Conservation (phyloP, 768 basidiomycete species). For the Boletus sensibilis region DNA sequence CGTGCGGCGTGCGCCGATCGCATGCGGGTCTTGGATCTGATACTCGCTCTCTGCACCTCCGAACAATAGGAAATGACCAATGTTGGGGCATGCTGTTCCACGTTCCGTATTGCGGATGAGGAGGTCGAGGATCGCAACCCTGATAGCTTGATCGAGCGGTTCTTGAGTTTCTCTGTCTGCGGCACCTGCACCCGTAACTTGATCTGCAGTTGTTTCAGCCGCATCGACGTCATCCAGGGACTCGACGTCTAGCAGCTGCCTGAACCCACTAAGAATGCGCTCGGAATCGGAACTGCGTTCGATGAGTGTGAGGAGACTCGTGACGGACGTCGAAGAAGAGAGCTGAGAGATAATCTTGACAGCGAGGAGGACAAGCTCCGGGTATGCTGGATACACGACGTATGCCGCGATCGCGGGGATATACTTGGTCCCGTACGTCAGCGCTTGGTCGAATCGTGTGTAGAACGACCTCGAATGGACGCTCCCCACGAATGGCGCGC, state of each 20-base stretch:
- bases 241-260: slow-evolving; percentile 60
- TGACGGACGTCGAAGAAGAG: slow-evolving; percentile 63
- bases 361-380: slow-evolving; percentile 72
- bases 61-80: slow-evolving; percentile 87
- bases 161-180: slow-evolving; percentile 48
- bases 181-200: slow-evolving; percentile 73
- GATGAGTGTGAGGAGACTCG: slow-evolving; percentile 74
- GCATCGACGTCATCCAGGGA: slow-evolving; percentile 57
- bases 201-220: slow-evolving; percentile 60
- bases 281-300: slow-evolving; percentile 81
- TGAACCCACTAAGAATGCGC: slow-evolving; percentile 81
- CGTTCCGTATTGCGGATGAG: slow-evolving; percentile 74
- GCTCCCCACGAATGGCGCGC: slow-evolving; percentile 50
- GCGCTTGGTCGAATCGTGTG: slow-evolving; percentile 69
- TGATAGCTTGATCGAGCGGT: slow-evolving; percentile 62
- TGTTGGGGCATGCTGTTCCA: slow-evolving; percentile 67
- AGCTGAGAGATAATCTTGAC: slow-evolving; percentile 74
- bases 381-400: slow-evolving; percentile 62
- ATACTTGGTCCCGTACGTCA: slow-evolving; percentile 66
- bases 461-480: slow-evolving; percentile 67
- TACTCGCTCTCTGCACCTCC: slow-evolving; percentile 58
- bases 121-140: slow-evolving; percentile 76
- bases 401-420: slow-evolving; percentile 84
- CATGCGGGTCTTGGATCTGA: slow-evolving; percentile 76
- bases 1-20: slow-evolving; percentile 64